Evolutionary conservation across 1,284 basidiomycete genomes (phyloP).

Genomic region (Microbotryum violaceum): DNA sequence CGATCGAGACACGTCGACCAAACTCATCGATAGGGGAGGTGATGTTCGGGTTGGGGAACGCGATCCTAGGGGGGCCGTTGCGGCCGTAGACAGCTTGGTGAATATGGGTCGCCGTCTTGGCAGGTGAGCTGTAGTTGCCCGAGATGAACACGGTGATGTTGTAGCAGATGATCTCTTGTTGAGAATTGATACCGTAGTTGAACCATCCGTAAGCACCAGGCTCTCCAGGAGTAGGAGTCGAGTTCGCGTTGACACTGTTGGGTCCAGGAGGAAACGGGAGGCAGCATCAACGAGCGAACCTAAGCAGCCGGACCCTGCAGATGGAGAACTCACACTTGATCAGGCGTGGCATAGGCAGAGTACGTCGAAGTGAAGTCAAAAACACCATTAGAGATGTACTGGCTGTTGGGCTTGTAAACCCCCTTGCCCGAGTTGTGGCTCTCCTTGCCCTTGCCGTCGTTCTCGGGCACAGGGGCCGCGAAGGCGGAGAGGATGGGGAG

Average conservation of each 20-base stretch:
- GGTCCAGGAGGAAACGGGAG: background rate
- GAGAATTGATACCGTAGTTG: constrained; percentile 39
- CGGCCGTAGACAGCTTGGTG: constrained; percentile 38
- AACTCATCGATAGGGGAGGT: constrained; percentile 32
- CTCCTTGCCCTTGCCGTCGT: constrained; percentile 19
- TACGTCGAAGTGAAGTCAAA: constrained; percentile 42
- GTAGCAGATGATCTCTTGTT: constrained; percentile 41
- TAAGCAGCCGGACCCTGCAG: background rate
- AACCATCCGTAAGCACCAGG: constrained; percentile 38
- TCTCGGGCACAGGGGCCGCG: constrained; percentile 28
- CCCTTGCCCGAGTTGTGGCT: constrained; percentile 21
- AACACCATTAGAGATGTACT: constrained; percentile 22
- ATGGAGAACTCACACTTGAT: constrained; percentile 29
- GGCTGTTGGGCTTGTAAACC: constrained; percentile 10
- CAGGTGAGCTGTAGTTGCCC: constrained; percentile 40
- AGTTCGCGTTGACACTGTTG: constrained; percentile 35
- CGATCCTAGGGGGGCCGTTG: constrained; percentile 40
- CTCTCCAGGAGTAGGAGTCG: constrained; percentile 36
- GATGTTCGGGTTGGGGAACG: constrained; percentile 40
- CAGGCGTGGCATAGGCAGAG: constrained; percentile 36
- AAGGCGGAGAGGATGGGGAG: constrained; percentile 19
- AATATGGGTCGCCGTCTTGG: constrained; percentile 42
- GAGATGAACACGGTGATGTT: constrained; percentile 38
- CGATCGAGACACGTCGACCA: constrained; percentile 36
- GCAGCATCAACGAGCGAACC: background rate